These are phyloP conservation scores for Cryptococcus hybrid DNA, from an alignment of 1,284 basidiomycete genomes.

Conservation along the genomic window DNA sequence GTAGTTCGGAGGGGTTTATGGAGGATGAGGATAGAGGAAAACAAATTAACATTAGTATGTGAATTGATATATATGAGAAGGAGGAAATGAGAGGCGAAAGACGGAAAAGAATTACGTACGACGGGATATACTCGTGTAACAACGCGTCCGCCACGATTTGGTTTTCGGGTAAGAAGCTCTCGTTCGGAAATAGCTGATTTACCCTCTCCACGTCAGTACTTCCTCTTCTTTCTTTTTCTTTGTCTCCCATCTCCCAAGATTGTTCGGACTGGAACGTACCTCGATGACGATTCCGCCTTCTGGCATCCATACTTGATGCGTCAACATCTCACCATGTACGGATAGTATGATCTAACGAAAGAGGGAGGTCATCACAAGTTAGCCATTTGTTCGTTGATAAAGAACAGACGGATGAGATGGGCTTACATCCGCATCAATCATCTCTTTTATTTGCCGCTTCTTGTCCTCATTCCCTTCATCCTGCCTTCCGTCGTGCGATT, in stretches of 20 bases:
- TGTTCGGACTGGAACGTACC: slow-evolving; percentile 10
- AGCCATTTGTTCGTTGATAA: neutral
- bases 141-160: slow-evolving; percentile 20
- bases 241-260: neutral
- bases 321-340: slow-evolving; percentile 24
- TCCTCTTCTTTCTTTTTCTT: neutral
- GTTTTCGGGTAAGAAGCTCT: slow-evolving; percentile 20
- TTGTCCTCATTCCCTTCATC: too few species aligned
- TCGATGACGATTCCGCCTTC: slow-evolving; percentile 22
- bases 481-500: neutral
- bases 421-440: neutral
- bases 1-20: too few species aligned
- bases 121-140: slow-evolving; percentile 15
- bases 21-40: too few species aligned
- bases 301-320: slow-evolving; percentile 30
- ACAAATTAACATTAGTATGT: too few species aligned
- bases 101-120: too few species aligned
- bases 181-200: slow-evolving; percentile 20
- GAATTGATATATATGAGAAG: too few species aligned
- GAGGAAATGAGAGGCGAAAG: too few species aligned
- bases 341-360: slow-evolving; percentile 20
- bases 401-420: neutral
- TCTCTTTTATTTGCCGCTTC: neutral
- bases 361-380: neutral
- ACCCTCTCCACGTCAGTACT: neutral